phyloP scores from a whole-genome alignment of 495 filamentous ascomycete genomes.

The Hypoxylon fuscum region DNA sequence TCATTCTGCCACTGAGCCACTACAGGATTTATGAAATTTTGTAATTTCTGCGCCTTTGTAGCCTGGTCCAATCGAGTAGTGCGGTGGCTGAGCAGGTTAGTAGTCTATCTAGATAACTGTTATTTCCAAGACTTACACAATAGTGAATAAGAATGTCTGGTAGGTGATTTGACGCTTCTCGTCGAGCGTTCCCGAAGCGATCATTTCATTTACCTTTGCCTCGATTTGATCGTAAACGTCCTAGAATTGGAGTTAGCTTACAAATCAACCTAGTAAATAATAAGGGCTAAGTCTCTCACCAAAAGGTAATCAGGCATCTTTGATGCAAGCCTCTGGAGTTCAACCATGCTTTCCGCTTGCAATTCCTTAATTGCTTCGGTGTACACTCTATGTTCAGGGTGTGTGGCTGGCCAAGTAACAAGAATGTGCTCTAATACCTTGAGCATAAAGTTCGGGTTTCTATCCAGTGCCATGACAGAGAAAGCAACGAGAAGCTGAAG shows the following conservation, averaged over 20 bases:
- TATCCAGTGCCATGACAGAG: conserved; percentile 81
- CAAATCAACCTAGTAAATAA: not conserved
- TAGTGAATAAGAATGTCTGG: conserved; percentile 87
- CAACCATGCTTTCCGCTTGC: conserved; percentile 80
- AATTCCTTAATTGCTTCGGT: conserved; percentile 92
- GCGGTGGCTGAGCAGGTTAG: conserved; percentile 68
- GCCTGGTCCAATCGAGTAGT: conserved; percentile 75
- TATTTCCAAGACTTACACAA: conserved; percentile 67
- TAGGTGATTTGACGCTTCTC: conserved; percentile 72
- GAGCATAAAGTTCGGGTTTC: conserved; percentile 79
- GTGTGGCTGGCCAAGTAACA: conserved; percentile 75
- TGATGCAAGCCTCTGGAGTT: conserved; percentile 87
- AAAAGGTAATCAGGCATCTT: conserved; percentile 90
- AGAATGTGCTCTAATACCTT: conserved; percentile 90
- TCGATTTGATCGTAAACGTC: conserved; percentile 88
- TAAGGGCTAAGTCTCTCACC: conserved; percentile 50
- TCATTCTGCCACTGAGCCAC: conserved; percentile 81
- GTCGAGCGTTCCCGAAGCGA: conserved; percentile 74
- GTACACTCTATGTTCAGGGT: conserved; percentile 73
- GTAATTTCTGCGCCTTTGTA: conserved; percentile 69
- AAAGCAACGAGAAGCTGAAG: conserved; percentile 87
- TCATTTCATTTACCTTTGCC: conserved; percentile 81
- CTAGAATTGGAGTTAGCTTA: conserved; percentile 46
- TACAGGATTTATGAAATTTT: conserved; percentile 79
- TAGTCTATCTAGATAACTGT: not conserved